Evolutionary conservation across 176 grass and related monocot genomes (phyloP).

Genomic region (Cenchrus americanus): DNA sequence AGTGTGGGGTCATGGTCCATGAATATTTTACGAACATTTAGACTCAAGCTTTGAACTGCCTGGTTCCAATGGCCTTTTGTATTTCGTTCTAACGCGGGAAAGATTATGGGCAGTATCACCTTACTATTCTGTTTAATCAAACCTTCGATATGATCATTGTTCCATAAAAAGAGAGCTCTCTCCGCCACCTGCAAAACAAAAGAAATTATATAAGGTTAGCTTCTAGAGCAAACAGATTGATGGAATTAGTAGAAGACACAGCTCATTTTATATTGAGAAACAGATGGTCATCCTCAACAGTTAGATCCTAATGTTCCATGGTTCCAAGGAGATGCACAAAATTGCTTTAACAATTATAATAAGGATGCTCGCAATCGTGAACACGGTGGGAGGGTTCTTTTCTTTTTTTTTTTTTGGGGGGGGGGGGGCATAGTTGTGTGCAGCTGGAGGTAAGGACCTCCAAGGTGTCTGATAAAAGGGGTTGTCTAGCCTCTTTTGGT

Average conservation of each 20-base stretch:
- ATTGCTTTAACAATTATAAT: slow-evolving; percentile 14
- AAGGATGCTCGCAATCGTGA: not conserved
- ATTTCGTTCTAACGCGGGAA: slow-evolving; percentile 67
- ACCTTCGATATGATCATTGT: slow-evolving; percentile 69
- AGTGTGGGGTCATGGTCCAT: slow-evolving; percentile 59
- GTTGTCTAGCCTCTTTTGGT: not conserved
- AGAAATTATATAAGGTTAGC: slow-evolving; percentile 22
- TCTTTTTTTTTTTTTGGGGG: too few species aligned
- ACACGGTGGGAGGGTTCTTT: not conserved
- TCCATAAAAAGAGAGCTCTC: slow-evolving; percentile 71
- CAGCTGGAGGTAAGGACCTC: not conserved
- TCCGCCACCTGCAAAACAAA: slow-evolving; percentile 64
- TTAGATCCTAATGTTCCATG: not conserved
- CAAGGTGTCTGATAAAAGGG: not conserved
- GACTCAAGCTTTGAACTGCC: slow-evolving; percentile 76
- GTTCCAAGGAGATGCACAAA: not conserved
- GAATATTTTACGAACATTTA: slow-evolving; percentile 75
- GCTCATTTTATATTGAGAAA: not conserved
- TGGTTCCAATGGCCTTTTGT: slow-evolving; percentile 68
- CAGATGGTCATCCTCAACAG: not conserved
- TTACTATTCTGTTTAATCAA: slow-evolving; percentile 74
- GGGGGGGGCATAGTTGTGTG: not conserved
- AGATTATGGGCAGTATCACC: slow-evolving; percentile 70
- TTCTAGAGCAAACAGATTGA: slow-evolving; percentile 13
- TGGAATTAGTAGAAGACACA: not conserved